Base-by-base conservation (phyloP, 441 rosid genomes). In the Monsonia emarginata region DNA sequence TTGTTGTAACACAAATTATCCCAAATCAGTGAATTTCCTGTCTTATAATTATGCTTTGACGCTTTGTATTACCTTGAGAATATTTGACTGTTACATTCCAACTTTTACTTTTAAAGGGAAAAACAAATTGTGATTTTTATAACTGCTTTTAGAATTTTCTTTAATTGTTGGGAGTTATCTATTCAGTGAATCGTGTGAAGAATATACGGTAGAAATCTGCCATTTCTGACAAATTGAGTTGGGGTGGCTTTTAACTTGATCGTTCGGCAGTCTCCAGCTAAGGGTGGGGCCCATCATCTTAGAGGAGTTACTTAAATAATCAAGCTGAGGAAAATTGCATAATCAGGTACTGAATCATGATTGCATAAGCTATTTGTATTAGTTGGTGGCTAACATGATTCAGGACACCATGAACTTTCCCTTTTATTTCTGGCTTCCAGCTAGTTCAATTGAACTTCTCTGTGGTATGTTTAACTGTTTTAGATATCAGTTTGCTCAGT, bases 271-370 rank as follows among this genome's bases (percentile, higher is more conserved):
- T 24, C 27, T 52, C 25, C 27, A 52, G 30, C 27, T 22, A 54
- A 22, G 60, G 60, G 60, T 9, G 25, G 58, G 58, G 58, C 58
- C 27, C 11, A 11, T 52, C 58, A 13, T 54, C 60, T 54, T 54
- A 30, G 60, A 54, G 30, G 60, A 22, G 28, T 54, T 54, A 24
- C 30, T 54, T 22, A 22, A 54, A 52, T 13, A 52, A 52, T 24
- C 14, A 52, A 22, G 4, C 22, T 22, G 58, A 22, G 54, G 54
- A 46, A 9, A 18, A 46, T 46, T 46, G 3, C 36, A n/a, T n/a
- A n/a, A n/a, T 16, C 26, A 18, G 57, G 57, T 19, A 50, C 7
- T 42, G 26, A 46, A 16, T 46, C 22, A 46, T 46, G 24, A 50
- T 8, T 50, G 10, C 57, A 50, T 50, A 50, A 50, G 5, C 16